Conservation (phyloP, 2,329 filamentous ascomycete species). For the Penicillium janthinellum region DNA sequence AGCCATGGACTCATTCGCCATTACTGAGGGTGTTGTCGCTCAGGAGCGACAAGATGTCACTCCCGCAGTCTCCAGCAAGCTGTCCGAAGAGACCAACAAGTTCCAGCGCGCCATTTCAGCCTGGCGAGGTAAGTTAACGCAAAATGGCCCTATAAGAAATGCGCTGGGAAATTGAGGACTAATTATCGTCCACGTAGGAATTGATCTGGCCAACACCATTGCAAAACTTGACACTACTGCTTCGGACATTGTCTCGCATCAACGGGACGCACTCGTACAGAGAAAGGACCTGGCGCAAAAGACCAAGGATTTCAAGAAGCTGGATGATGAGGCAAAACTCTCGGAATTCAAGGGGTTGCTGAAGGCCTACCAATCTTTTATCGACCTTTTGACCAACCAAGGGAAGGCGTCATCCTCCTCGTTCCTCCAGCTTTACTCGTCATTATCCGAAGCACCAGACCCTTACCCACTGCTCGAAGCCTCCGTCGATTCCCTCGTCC, state of each 20-base stretch:
- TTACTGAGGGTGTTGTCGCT: conserved; percentile 43
- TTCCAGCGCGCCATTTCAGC: conserved; percentile 95
- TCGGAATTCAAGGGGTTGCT: conserved; percentile 84
- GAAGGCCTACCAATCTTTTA: conserved; percentile 96
- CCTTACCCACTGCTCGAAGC: conserved; percentile 95
- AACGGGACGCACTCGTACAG: conserved; percentile 92
- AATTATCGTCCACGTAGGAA: conserved; percentile 51
- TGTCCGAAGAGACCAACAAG: conserved; percentile 73
- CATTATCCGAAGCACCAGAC: conserved; percentile 91
- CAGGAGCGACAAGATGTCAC: conserved; percentile 32
- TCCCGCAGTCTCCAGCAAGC: conserved; percentile 30
- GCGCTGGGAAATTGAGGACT: neutral
- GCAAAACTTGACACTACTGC: conserved; percentile 87
- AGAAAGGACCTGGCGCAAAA: conserved; percentile 98
- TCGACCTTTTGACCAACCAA: conserved; percentile 93
- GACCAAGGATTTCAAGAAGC: conserved; percentile 95
- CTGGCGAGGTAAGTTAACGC: conserved; percentile 75
- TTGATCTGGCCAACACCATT: conserved; percentile 82
- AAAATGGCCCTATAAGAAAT: neutral
- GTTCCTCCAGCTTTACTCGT: conserved; percentile 90
- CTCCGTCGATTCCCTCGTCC: conserved; percentile 88
- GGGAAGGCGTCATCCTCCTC: conserved; percentile 91
- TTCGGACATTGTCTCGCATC: conserved; percentile 91
- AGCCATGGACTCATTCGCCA: conserved; percentile 48
- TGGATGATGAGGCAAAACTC: conserved; percentile 85